Evolutionary conservation across 192 early-diverging fungal species (phyloP).

Genomic region (Coemansia sp.): DNA sequence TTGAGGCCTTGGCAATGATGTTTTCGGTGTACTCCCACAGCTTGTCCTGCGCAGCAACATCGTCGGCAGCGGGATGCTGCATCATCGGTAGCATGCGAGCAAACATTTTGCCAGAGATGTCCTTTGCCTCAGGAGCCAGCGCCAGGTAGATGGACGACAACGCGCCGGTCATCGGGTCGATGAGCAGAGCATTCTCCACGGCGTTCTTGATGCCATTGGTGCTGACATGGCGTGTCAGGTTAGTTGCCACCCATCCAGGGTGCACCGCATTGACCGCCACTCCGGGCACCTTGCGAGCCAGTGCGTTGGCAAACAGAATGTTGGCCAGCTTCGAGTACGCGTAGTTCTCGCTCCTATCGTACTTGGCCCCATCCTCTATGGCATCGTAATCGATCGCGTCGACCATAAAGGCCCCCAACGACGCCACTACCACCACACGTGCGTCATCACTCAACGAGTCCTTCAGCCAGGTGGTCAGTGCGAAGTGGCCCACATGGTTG

Average conservation of each 20-base stretch:
- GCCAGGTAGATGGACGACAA: slow-evolving; percentile 35
- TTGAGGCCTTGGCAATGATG: slow-evolving; percentile 15
- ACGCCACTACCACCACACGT: slow-evolving; percentile 39
- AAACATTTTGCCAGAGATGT: slow-evolving; percentile 19
- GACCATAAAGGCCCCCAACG: slow-evolving; percentile 32
- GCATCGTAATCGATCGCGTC: slow-evolving; percentile 20
- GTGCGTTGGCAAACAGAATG: slow-evolving; percentile 26
- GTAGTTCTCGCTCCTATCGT: slow-evolving; percentile 31
- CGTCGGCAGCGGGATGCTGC: slow-evolving; percentile 13
- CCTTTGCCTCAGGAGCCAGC: slow-evolving; percentile 29
- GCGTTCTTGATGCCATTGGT: slow-evolving; percentile 5
- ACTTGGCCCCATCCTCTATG: slow-evolving; percentile 13
- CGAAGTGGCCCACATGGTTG: slow-evolving; percentile 64
- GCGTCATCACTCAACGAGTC: slow-evolving; percentile 27
- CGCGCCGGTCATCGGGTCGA: slow-evolving; percentile 18
- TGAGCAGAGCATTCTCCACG: slow-evolving; percentile 11
- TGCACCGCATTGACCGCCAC: slow-evolving; percentile 29
- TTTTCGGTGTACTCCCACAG: slow-evolving; percentile 45
- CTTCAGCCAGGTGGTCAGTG: slow-evolving; percentile 36
- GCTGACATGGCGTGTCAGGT: slow-evolving; percentile 26
- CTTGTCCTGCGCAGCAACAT: slow-evolving; percentile 25
- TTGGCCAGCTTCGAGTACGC: slow-evolving; percentile 49
- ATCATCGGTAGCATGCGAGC: slow-evolving; percentile 5
- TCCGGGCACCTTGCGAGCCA: slow-evolving; percentile 30
- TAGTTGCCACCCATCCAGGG: slow-evolving; percentile 28